Conservation (phyloP, 169 alveolate genomes). For the Eimeria praecox region DNA sequence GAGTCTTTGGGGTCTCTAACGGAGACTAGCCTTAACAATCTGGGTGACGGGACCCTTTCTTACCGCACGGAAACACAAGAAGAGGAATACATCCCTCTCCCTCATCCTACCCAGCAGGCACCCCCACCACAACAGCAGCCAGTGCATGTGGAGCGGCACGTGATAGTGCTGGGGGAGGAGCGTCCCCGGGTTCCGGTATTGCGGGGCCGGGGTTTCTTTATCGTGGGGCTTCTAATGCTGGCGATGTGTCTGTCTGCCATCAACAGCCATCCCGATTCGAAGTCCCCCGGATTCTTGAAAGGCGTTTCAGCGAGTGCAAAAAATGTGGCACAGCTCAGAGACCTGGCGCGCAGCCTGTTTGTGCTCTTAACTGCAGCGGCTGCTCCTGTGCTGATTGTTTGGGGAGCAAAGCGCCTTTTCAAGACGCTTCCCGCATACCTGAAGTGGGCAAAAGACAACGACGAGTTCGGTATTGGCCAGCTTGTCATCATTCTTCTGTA, state of each 20-base stretch:
- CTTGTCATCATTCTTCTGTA: background rate
- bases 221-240: background rate
- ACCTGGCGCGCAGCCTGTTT: slow-evolving; percentile 3
- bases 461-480: background rate
- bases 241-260: slow-evolving; percentile 18
- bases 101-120: background rate
- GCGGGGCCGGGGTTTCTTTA: background rate
- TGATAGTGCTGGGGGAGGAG: background rate
- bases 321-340: background rate
- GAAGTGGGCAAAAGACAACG: slow-evolving; percentile 8
- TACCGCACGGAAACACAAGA: background rate
- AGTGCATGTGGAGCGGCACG: slow-evolving; percentile 13
- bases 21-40: background rate
- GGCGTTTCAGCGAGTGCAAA: background rate
- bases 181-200: background rate
- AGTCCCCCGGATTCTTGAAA: background rate
- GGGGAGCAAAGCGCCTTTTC: background rate
- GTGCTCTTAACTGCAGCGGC: background rate
- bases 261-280: background rate
- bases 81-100: background rate
- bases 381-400: background rate
- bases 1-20: background rate
- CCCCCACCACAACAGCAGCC: background rate
- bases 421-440: slow-evolving; percentile 29
- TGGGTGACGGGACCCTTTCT: background rate